These are phyloP conservation scores for Cercospora zeae-maydis DNA, from an alignment of 2,329 filamentous ascomycete genomes.

Conservation along the genomic window DNA sequence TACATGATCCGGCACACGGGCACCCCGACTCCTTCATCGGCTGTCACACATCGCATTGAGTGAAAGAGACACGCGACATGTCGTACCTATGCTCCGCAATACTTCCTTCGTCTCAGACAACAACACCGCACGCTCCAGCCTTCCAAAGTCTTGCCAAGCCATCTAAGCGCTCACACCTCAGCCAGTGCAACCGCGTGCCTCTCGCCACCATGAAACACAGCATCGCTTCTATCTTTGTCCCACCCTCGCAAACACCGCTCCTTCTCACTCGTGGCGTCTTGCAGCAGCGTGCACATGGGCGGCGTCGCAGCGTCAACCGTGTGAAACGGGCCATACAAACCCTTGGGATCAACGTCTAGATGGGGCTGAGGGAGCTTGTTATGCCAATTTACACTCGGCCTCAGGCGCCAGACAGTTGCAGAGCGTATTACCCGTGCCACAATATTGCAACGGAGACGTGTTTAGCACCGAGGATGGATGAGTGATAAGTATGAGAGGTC, in stretches of 20 bases:
- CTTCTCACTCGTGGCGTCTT: constrained; percentile 8
- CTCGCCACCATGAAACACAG: constrained; percentile 8
- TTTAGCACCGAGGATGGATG: not conserved
- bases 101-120: not conserved
- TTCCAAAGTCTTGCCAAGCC: not conserved
- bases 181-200: constrained; percentile 11
- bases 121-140: not conserved
- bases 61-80: not conserved
- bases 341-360: constrained; percentile 5
- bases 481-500: not conserved
- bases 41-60: not conserved
- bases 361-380: not conserved
- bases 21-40: not conserved
- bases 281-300: constrained; percentile 4
- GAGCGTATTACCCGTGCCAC: constrained; percentile 3
- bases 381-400: constrained; percentile 1
- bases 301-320: constrained; percentile 2
- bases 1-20: not conserved
- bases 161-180: constrained; percentile 9
- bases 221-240: constrained; percentile 5
- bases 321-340: constrained; percentile 5
- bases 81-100: not conserved
- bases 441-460: not conserved
- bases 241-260: not conserved
- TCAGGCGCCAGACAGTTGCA: constrained; percentile 4